phyloP scores from a whole-genome alignment of 208 protist species.

The Trypanosoma vivax region DNA sequence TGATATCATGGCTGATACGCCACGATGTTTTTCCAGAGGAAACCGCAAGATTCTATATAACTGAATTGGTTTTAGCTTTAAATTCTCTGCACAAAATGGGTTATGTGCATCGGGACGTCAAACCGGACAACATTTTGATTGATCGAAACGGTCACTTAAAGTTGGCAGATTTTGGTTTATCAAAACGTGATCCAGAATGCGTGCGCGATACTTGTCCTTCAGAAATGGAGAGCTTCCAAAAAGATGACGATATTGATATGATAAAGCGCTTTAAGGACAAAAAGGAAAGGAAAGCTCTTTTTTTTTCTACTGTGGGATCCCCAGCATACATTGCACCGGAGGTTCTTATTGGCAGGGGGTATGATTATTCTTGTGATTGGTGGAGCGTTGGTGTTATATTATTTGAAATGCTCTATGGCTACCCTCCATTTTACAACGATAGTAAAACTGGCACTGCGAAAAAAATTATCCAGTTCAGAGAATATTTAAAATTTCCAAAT shows the following conservation, averaged over 20 bases:
- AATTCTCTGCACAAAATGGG: conserved; percentile 86
- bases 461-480: conserved; percentile 83
- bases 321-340: conserved; percentile 56
- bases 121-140: conserved; percentile 51
- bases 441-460: conserved; percentile 62
- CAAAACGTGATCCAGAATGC: conserved; percentile 20
- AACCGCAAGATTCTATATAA: conserved; percentile 73
- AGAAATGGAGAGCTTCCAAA: neutral
- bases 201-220: conserved; percentile 3
- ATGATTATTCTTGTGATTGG: conserved; percentile 43
- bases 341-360: conserved; percentile 25
- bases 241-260: conserved; percentile 3
- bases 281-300: conserved; percentile 23
- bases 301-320: conserved; percentile 86
- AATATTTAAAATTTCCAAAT: conserved; percentile 73
- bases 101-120: conserved; percentile 48
- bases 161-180: conserved; percentile 53
- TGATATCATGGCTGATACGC: conserved; percentile 93
- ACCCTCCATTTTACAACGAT: conserved; percentile 36
- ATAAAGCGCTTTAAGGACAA: conserved; percentile 20
- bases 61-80: conserved; percentile 83
- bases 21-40: conserved; percentile 87
- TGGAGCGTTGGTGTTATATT: conserved; percentile 56
- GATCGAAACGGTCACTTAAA: conserved; percentile 41
- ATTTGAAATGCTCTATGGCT: conserved; percentile 46